These are phyloP conservation scores for Chamaecrista fasciculata DNA, from an alignment of 306 rosid genomes.

Conservation along the genomic window DNA sequence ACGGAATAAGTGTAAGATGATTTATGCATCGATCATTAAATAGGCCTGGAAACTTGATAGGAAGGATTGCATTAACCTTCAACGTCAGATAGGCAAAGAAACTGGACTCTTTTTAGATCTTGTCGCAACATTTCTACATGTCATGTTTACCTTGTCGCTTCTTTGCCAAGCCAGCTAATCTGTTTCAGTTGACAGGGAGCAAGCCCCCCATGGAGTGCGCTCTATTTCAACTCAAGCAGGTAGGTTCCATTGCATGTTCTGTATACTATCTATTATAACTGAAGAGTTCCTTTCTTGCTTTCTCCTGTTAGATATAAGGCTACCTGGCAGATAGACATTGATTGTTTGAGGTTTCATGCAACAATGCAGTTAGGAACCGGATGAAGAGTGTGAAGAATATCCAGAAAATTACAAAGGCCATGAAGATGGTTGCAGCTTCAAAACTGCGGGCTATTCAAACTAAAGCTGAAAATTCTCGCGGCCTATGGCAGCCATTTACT, in stretches of 20 bases:
- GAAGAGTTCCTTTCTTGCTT: not conserved
- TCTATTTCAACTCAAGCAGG: conserved; percentile 93
- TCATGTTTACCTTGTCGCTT: not conserved
- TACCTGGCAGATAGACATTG: not conserved
- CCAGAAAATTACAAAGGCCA: conserved; percentile 97
- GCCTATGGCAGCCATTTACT: conserved; percentile 95
- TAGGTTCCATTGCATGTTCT: conserved; percentile 34
- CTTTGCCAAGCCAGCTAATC: not conserved
- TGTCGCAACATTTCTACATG: not conserved
- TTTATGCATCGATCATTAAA: not conserved
- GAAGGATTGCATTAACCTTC: not conserved
- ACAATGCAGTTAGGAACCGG: conserved; percentile 69
- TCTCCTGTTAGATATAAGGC: conserved; percentile 1
- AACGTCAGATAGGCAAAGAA: not conserved
- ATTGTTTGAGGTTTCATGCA: conserved; percentile 18
- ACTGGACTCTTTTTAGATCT: not conserved
- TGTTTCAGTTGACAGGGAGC: conserved; percentile 57
- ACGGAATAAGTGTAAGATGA: not conserved
- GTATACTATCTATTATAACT: not conserved
- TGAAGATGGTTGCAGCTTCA: conserved; percentile 99
- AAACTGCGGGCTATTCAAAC: conserved; percentile 85
- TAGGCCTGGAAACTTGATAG: not conserved
- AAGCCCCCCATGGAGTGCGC: conserved; percentile 65
- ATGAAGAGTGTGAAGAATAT: conserved; percentile 98
- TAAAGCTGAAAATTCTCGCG: conserved; percentile 88